Evolutionary conservation across 2,329 filamentous ascomycete genomes (phyloP), one percentile per base, ranked within the genome.

Genomic region (Epichloe sylvatica): DNA sequence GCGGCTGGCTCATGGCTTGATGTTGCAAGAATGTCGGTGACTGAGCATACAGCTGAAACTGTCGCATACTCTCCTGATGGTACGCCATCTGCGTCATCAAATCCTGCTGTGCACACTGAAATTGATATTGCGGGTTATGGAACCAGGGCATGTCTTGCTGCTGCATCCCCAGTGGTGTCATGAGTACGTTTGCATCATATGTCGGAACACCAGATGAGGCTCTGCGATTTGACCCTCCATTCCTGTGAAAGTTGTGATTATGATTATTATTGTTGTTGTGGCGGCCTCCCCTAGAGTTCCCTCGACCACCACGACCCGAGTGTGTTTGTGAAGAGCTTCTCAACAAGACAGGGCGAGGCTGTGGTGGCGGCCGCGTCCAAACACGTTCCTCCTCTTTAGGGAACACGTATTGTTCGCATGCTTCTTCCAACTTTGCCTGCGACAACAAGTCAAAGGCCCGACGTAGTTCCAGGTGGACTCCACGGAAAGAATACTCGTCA

Each of bases 401-500:
- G 59, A 85, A 96, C 51, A 86, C 80, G 60, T 83, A 98, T 62
- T 91, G 80, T 63, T 94, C 86, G 65, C 90, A 96, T 62, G 84
- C 90, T 59, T 88, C 82, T 4, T 81, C 78, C 42, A 98, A 73
- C 58, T 92, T 87, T 21, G 81, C 86, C 47, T 85, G 77, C 2
- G 85, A 80, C 17, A 96, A 78, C 49, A 88, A 68, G 51, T 89
- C 84, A 62, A 95, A 97, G 1, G 92, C 92, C 56, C 89, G 78
- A 53, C 92, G 81, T 46, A 98, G 72, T 67, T 98, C 92, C 56
- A 88, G 67, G 63, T 98, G 92, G 33, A 98, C 77, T 1, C 92
- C 92, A 46, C 85, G 80, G 67, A 95, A 96, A 0, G 92, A 91
- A 41, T 86, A 94, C 63, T 95, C 90, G 62, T 98, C 92, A 8